A percentile compares a stretch with the other conserved stretches of the same genome.
phyloP scores from a whole-genome alignment of 768 basidiomycete genomes.

The Panus rudis region DNA sequence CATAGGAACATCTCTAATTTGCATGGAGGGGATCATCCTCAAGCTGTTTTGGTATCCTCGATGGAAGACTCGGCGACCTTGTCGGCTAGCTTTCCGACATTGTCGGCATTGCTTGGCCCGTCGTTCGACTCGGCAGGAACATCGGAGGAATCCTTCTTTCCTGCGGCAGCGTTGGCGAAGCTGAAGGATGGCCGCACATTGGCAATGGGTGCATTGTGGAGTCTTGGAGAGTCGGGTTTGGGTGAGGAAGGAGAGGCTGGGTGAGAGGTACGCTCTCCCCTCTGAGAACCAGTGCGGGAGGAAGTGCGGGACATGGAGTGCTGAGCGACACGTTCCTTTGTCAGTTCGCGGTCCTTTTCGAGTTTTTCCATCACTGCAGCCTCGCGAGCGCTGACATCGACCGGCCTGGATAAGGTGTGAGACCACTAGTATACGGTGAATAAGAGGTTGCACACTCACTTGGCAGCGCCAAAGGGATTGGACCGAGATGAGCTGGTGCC shows the following conservation, averaged over 20 bases:
- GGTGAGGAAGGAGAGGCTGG: constrained; percentile 23
- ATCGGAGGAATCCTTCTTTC: constrained; percentile 31
- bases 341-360: constrained; percentile 51
- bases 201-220: constrained; percentile 23
- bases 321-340: constrained; percentile 27
- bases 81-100: too few species aligned
- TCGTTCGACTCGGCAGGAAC: not conserved
- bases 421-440: not conserved
- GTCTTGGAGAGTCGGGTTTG: constrained; percentile 24
- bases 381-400: constrained; percentile 75
- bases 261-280: constrained; percentile 16
- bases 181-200: constrained; percentile 69
- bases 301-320: constrained; percentile 41
- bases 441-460: constrained; percentile 33
- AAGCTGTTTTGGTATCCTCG: too few species aligned
- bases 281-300: constrained; percentile 26
- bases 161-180: constrained; percentile 71
- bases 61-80: too few species aligned
- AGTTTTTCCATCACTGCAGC: constrained; percentile 66
- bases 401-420: constrained; percentile 45
- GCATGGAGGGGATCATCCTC: too few species aligned
- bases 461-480: constrained; percentile 87
- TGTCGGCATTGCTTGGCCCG: too few species aligned
- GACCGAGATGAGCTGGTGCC: constrained; percentile 36
- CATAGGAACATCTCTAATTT: too few species aligned